Conservation (phyloP, 2,329 filamentous ascomycete species). For the Chaetoscypha palmicola region DNA sequence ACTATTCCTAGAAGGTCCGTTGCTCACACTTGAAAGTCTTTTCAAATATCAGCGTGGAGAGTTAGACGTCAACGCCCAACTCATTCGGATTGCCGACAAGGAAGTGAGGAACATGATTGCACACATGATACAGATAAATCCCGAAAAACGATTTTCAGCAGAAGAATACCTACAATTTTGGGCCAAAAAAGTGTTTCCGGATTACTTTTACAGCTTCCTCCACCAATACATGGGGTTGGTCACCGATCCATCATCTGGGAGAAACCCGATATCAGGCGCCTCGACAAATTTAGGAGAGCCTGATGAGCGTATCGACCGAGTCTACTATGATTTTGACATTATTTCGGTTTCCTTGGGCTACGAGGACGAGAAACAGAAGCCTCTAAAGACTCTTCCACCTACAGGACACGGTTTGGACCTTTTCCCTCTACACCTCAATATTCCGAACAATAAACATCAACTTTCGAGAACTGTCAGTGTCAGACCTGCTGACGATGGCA, state of each 20-base stretch:
- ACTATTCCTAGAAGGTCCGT: conserved; percentile 86
- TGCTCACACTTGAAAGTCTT: conserved; percentile 95
- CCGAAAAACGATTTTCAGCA: conserved; percentile 83
- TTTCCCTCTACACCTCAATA: conserved; percentile 77
- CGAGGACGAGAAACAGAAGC: conserved; percentile 37
- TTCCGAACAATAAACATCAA: conserved; percentile 75
- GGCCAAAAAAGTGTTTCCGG: conserved; percentile 85
- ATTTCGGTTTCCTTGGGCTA: conserved; percentile 91
- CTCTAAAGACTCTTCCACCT: conserved; percentile 32
- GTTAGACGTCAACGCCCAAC: conserved; percentile 74
- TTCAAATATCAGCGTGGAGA: conserved; percentile 91
- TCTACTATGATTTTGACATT: conserved; percentile 95
- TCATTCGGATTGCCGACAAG: conserved; percentile 80
- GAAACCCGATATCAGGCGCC: conserved; percentile 60
- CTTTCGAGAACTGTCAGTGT: conserved; percentile 50
- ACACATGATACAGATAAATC: conserved; percentile 94
- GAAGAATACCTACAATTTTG: conserved; percentile 92
- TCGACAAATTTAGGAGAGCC: conserved; percentile 73
- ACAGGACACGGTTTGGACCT: conserved; percentile 50
- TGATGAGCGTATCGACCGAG: conserved; percentile 87
- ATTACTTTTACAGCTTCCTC: conserved; percentile 95
- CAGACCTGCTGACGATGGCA: conserved; percentile 73
- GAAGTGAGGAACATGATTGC: conserved; percentile 83
- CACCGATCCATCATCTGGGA: conserved; percentile 80
- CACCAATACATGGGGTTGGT: conserved; percentile 97